Evolutionary conservation across 2,329 filamentous ascomycete genomes (phyloP).

Genomic region (Diaporthe humulicola): DNA sequence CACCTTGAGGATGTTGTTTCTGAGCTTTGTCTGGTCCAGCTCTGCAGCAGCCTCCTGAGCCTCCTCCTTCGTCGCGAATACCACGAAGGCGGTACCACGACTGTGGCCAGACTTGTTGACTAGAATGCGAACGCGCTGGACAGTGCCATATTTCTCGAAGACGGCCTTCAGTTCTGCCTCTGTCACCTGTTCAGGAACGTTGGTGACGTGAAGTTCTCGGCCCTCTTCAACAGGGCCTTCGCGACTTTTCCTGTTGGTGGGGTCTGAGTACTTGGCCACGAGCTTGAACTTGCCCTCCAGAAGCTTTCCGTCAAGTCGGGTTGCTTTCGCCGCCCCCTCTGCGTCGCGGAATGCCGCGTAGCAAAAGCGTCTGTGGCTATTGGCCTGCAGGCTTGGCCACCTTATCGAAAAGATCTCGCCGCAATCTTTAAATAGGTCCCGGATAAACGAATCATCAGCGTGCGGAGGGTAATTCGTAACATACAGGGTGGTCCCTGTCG

Average conservation of each 20-base stretch:
- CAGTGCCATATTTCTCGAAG: constrained; percentile 81
- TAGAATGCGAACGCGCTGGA: constrained; percentile 80
- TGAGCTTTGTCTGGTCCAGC: constrained; percentile 79
- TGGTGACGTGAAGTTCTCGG: constrained; percentile 84
- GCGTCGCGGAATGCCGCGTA: constrained; percentile 89
- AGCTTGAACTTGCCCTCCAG: constrained; percentile 79
- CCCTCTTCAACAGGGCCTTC: constrained; percentile 87
- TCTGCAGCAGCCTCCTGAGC: constrained; percentile 75
- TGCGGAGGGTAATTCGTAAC: constrained; percentile 90
- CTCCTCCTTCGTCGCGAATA: constrained; percentile 79
- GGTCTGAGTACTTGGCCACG: constrained; percentile 86
- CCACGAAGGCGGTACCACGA: constrained; percentile 85
- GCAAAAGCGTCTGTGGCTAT: constrained; percentile 91
- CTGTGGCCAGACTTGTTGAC: constrained; percentile 76
- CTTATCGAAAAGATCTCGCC: constrained; percentile 89
- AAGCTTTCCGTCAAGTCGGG: constrained; percentile 77
- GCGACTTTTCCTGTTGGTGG: constrained; percentile 80
- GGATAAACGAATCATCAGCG: constrained; percentile 79
- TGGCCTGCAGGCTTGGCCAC: constrained; percentile 91
- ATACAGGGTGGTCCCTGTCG: constrained; percentile 85
- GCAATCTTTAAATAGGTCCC: constrained; percentile 77
- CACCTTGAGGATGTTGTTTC: constrained; percentile 76
- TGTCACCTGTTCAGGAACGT: constrained; percentile 71
- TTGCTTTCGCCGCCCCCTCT: constrained; percentile 78
- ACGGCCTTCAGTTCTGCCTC: constrained; percentile 78